Conservation (phyloP, 1,284 basidiomycete genomes). For the Apiotrichum gracile region DNA sequence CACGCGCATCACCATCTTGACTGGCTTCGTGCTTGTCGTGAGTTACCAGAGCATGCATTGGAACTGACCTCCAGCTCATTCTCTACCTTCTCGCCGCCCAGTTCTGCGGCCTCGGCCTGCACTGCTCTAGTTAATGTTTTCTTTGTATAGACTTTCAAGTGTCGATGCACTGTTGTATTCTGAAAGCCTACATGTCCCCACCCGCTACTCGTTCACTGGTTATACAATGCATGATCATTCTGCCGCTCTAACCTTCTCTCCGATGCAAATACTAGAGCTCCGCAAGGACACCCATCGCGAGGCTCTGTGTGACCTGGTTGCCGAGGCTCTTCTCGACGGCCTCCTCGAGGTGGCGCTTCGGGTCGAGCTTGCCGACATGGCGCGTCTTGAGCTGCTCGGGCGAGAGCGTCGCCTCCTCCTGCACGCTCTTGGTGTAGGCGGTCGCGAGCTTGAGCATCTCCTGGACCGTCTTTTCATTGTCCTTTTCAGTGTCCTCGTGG, state of each 20-base stretch:
- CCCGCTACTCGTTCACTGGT: slow-evolving; percentile 3
- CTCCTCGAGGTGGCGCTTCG: slow-evolving; percentile 92
- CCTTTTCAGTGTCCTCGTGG: slow-evolving; percentile 76
- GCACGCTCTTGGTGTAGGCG: slow-evolving; percentile 91
- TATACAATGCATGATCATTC: slow-evolving; percentile 23
- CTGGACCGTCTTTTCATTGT: slow-evolving; percentile 89
- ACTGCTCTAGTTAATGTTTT: background rate
- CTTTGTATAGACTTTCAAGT: slow-evolving; percentile 6
- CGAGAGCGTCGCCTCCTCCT: slow-evolving; percentile 88
- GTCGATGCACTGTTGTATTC: slow-evolving; percentile 9
- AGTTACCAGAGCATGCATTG: slow-evolving; percentile 40
- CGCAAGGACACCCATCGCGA: slow-evolving; percentile 84
- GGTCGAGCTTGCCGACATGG: slow-evolving; percentile 96
- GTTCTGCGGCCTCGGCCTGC: slow-evolving; percentile 64
- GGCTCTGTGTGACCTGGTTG: slow-evolving; percentile 87
- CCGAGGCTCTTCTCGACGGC: slow-evolving; percentile 95
- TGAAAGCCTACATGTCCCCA: no score
- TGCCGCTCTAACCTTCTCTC: slow-evolving; percentile 11
- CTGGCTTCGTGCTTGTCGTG: slow-evolving; percentile 67
- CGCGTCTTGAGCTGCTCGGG: slow-evolving; percentile 87
- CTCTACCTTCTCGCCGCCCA: slow-evolving; percentile 75
- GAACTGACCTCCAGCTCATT: slow-evolving; percentile 53
- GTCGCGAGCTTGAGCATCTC: slow-evolving; percentile 85
- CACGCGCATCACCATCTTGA: slow-evolving; percentile 65
- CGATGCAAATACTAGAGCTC: slow-evolving; percentile 56